Evolutionary conservation across 2,329 filamentous ascomycete genomes (phyloP), one percentile per base, ranked within the genome.

Genomic region (Neofusicoccum cordaticola): DNA sequence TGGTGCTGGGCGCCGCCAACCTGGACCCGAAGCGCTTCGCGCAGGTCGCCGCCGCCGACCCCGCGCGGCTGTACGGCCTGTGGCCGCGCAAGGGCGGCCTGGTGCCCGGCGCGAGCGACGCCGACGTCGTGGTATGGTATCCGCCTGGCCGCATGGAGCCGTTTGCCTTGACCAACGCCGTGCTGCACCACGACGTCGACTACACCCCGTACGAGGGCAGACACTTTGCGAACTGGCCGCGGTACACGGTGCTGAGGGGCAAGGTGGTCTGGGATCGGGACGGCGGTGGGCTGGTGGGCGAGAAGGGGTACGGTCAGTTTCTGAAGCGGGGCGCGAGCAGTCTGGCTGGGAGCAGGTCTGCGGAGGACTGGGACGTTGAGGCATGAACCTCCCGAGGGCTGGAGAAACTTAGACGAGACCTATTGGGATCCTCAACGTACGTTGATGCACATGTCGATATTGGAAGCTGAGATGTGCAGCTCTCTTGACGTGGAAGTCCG

Each of bases 131-230:
- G 11, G 80, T 87, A 17, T 88, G 85, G 84, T 84, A 86, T 71
- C 83, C 84, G 1, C 42, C 56, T 4, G 42, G 22, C 7, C 22
- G 17, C 9, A 68, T 81, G 68, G 71, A 81, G n/a, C 72, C 76
- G 13, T 80, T 85, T 67, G 73, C 69, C 35, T 65, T 85, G 63
- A 83, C 74, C 44, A 86, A 87, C 68, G 75, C 77, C 8, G 82
- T 83, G 74, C 71, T 88, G 67, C 86, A 88, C 72, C 86, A 88
- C 70, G 80, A 85, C 66, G 82, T 86, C 2, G 86, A 89, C 69
- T 87, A 88, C 69, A 87, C 86, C 85, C 88, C 27, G 5, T 31
- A 31, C 27, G 27, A 31, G 70, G 85, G 85, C 0, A 79, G 78
- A 51, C 74, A 70, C 13, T 69, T 88, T 45, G 79, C 78, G 31